Base-by-base conservation (phyloP, 805 yeast genomes). In the Teunomyces lycoperdinae region DNA sequence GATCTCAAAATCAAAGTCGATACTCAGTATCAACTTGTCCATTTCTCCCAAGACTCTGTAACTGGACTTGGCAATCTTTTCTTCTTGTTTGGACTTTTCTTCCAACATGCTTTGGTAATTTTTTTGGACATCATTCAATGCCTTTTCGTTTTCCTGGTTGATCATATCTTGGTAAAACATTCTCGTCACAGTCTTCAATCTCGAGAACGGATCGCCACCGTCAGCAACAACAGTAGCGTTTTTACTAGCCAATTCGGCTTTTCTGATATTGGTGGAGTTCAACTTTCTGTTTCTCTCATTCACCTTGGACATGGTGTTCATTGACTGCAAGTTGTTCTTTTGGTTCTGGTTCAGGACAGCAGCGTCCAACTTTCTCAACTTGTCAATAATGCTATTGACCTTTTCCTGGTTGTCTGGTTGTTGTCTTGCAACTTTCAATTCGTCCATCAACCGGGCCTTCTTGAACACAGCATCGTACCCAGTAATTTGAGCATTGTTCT, bases 151-250 rank as follows among this genome's bases (percentile, higher is more conserved):
- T 53, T 78, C 85, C 50, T 76, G 78, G 51, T 76, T 75, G 51
- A 77, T 81, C 42, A 76, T 69, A 46, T 79, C 78, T 48, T 76
- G 73, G 60, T 90, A 89, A 67, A 89, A 92, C 50, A 89, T 81
- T 58, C 88, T 81, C 1, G 97, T 88, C 51, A 83, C 86, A 1
- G 98, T 92, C 63, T 88, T 85, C 61, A 94, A 78, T 64, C 98
- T 83, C 55, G 87, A 81, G 67, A 94, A 94, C 17, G 99, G 98
- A 70, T 94, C 88, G 7, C 74, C 74, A 7, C 58, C 65, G 57
- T 76, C 80, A 46, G 80, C 74, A 48, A 68, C 68, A 38, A 57
- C 72, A 47, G 75, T 54, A 1, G 54, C 47, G 32, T 47, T 47
- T 41, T 49, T 47, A 42, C 86, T 81, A 56, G 74, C 74, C 38